phyloP scores from a whole-genome alignment of 2,329 filamentous ascomycete genomes.

The Arthrobotrys sphaeroides region DNA sequence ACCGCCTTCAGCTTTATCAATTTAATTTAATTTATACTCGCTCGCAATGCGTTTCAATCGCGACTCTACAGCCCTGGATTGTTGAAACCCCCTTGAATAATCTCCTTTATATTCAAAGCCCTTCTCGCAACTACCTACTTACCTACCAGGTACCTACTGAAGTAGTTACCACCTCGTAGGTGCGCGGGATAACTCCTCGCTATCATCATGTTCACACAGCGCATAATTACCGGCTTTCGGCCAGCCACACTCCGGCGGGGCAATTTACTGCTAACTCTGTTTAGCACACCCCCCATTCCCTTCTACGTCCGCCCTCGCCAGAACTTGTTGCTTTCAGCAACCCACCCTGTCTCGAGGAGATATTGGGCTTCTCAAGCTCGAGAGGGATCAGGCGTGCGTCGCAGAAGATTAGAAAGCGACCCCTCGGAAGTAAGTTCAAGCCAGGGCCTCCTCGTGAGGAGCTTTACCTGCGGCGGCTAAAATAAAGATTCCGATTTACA shows the following conservation, averaged over 20 bases:
- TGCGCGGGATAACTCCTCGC: background rate
- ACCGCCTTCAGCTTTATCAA: no score
- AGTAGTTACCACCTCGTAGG: no score
- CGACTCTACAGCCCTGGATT: no score
- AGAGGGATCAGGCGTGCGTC: background rate
- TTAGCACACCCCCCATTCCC: background rate
- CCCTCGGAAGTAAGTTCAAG: constrained; percentile 16
- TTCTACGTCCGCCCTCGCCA: no score
- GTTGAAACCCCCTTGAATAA: no score
- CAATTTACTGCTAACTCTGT: background rate
- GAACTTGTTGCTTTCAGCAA: no score
- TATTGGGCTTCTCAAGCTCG: background rate
- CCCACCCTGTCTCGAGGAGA: background rate
- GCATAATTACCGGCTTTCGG: background rate
- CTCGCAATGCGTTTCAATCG: no score
- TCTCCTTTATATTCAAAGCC: no score
- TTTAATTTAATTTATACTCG: no score
- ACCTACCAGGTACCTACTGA: background rate
- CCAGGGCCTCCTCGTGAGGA: background rate
- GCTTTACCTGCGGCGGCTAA: background rate
- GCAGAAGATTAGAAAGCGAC: constrained; percentile 48
- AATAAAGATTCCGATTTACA: background rate
- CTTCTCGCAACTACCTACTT: no score
- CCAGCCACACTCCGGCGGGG: background rate
- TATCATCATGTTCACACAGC: background rate